phyloP scores from a whole-genome alignment of 2,329 filamentous ascomycete species.

The Cladosporium sp. region DNA sequence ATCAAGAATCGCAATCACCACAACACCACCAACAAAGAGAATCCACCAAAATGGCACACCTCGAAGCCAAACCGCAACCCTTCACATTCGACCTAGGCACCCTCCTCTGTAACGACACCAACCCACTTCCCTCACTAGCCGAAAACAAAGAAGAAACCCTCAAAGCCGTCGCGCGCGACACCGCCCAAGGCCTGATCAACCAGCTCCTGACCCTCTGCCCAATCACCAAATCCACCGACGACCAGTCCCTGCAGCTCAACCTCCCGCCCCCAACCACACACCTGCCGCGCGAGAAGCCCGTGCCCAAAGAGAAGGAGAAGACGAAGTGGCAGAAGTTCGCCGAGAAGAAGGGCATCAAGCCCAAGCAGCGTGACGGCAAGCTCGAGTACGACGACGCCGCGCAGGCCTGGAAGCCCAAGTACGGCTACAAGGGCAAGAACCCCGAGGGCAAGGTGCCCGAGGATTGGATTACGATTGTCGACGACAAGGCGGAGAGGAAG shows the following conservation, averaged over 20 bases:
- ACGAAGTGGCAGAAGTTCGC: slow-evolving; percentile 98
- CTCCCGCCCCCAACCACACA: slow-evolving; percentile 67
- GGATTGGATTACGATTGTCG: slow-evolving; percentile 90
- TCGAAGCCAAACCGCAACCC: slow-evolving; percentile 68
- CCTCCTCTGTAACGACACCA: slow-evolving; percentile 80
- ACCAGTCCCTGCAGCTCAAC: slow-evolving; percentile 64
- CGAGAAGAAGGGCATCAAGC: slow-evolving; percentile 92
- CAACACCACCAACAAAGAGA: not conserved
- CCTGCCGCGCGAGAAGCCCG: slow-evolving; percentile 85
- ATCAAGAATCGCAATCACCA: not conserved
- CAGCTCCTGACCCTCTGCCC: slow-evolving; percentile 87
- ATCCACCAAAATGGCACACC: slow-evolving; percentile 22
- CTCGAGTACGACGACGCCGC: slow-evolving; percentile 77
- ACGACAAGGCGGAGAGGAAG: slow-evolving; percentile 61
- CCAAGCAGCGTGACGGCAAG: slow-evolving; percentile 78
- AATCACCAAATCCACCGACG: slow-evolving; percentile 62
- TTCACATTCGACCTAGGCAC: slow-evolving; percentile 91
- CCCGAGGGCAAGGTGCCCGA: slow-evolving; percentile 71
- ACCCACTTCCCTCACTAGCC: slow-evolving; percentile 63
- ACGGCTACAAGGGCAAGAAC: slow-evolving; percentile 90
- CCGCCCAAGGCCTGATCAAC: slow-evolving; percentile 87
- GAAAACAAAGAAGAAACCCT: slow-evolving; percentile 59
- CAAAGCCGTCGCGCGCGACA: slow-evolving; percentile 73
- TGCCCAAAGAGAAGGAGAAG: slow-evolving; percentile 73
- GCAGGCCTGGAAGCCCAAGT: slow-evolving; percentile 87